Evolutionary conservation across 2,329 filamentous ascomycete genomes (phyloP).

Genomic region (Beauveria pseudobassiana): DNA sequence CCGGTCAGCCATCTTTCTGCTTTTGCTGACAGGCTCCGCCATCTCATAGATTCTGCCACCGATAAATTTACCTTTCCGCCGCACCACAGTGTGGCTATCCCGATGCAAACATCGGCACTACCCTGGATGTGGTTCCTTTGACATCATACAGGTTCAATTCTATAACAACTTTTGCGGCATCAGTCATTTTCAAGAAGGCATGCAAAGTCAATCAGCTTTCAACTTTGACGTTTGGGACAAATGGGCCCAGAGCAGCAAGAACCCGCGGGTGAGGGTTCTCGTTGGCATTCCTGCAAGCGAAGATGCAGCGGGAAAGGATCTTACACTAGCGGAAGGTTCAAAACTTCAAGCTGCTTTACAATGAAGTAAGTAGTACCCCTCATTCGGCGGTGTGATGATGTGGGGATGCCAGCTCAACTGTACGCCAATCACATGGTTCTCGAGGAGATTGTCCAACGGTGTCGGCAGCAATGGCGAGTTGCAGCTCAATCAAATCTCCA

Average conservation of each 20-base stretch:
- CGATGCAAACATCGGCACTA: constrained; percentile 49
- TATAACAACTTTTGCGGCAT: constrained; percentile 63
- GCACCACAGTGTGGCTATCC: constrained; percentile 65
- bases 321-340: constrained; percentile 40
- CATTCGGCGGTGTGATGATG: constrained; percentile 62
- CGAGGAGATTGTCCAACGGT: constrained; percentile 30
- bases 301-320: constrained; percentile 38
- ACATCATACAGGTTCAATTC: constrained; percentile 58
- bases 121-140: constrained; percentile 50
- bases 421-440: constrained; percentile 50
- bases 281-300: constrained; percentile 50
- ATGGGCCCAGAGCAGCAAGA: constrained; percentile 54
- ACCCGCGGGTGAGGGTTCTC: constrained; percentile 53
- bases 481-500: too few species aligned
- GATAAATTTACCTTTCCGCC: constrained; percentile 48
- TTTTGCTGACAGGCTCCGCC: constrained; percentile 52
- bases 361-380: constrained; percentile 47
- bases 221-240: constrained; percentile 58
- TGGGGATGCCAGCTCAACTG: constrained; percentile 59
- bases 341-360: constrained; percentile 43
- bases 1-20: constrained; percentile 49
- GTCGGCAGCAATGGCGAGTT: constrained; percentile 18
- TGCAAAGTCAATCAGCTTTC: constrained; percentile 42
- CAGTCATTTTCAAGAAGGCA: constrained; percentile 38
- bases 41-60: constrained; percentile 42